A percentile compares a stretch with the other conserved stretches of the same genome.
phyloP scores from a whole-genome alignment of 192 early-diverging fungal genomes.

The Backusella westeae region DNA sequence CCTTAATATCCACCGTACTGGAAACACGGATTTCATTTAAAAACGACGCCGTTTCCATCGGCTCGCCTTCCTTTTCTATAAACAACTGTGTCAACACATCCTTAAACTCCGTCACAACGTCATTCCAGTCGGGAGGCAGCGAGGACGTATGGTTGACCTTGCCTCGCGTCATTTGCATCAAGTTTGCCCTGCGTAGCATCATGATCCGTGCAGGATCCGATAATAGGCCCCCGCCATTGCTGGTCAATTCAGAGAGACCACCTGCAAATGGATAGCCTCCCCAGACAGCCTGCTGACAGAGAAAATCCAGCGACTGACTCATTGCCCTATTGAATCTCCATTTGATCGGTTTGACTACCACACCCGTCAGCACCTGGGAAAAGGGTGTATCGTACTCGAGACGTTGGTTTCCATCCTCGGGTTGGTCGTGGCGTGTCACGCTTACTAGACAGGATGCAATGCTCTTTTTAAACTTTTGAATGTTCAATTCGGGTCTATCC shows the following conservation, averaged over 20 bases:
- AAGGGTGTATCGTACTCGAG: slow-evolving; percentile 29
- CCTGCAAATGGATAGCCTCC: slow-evolving; percentile 49
- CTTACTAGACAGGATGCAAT: neutral
- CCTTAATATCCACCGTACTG: slow-evolving; percentile 24
- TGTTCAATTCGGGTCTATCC: neutral
- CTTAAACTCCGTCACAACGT: slow-evolving; percentile 18
- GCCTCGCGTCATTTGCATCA: slow-evolving; percentile 32
- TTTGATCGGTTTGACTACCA: slow-evolving; percentile 16
- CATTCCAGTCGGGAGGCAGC: slow-evolving; percentile 4
- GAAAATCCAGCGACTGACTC: slow-evolving; percentile 30
- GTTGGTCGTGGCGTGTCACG: neutral
- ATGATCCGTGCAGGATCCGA: slow-evolving; percentile 41
- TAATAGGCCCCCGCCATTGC: slow-evolving; percentile 40
- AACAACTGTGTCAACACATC: slow-evolving; percentile 12
- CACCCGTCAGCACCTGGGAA: neutral
- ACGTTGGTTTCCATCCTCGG: neutral
- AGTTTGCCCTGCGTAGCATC: slow-evolving; percentile 37
- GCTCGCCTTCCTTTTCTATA: neutral
- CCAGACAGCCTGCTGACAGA: slow-evolving; percentile 43
- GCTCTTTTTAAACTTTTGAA: slow-evolving; percentile 4
- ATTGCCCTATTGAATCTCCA: slow-evolving; percentile 37
- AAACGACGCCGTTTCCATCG: neutral
- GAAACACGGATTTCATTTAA: neutral
- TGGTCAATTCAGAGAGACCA: slow-evolving; percentile 38
- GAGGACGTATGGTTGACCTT: slow-evolving; percentile 21